Percentiles rank a stretch among this genome's conserved stretches.
Evolutionary conservation across 2,329 filamentous ascomycete genomes (phyloP).

Genomic region (Karstenula rhodostoma): DNA sequence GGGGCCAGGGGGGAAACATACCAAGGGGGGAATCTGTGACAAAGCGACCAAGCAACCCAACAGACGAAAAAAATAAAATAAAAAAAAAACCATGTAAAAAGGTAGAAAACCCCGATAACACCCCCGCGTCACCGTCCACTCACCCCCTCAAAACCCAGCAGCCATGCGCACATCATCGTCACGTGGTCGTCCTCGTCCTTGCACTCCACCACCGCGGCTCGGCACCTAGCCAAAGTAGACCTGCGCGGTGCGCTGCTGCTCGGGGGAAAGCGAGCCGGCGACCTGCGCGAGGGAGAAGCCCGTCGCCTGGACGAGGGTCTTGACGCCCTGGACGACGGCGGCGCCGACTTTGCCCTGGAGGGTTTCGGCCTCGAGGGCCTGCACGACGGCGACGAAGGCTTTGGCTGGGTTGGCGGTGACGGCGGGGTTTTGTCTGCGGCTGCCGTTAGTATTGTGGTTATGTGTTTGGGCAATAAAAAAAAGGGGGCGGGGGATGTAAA

Average conservation of each 20-base stretch:
- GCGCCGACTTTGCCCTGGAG: constrained; percentile 83
- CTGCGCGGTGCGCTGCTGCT: constrained; percentile 80
- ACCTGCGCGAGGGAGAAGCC: constrained; percentile 79
- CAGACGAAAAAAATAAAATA: background rate
- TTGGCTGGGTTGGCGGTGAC: constrained; percentile 80
- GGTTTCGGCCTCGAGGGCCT: constrained; percentile 90
- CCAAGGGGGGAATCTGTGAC: constrained; percentile 32
- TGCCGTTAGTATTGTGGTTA: background rate
- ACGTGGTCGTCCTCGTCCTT: too few relatives aligned
- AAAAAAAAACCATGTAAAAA: too few relatives aligned
- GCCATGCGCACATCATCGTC: too few relatives aligned
- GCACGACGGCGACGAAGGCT: constrained; percentile 83
- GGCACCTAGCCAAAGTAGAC: constrained; percentile 73
- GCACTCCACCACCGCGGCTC: too few relatives aligned
- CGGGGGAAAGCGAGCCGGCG: constrained; percentile 76
- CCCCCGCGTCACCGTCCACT: too few relatives aligned
- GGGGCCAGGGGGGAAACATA: constrained; percentile 11
- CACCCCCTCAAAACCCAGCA: background rate
- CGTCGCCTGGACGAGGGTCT: constrained; percentile 76
- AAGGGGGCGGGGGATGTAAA: too few relatives aligned
- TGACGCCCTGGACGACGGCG: constrained; percentile 79
- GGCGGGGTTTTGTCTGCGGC: constrained; percentile 78
- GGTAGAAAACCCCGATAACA: too few relatives aligned
- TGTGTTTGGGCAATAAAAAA: too few relatives aligned
- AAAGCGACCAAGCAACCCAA: constrained; percentile 5